phyloP scores from a whole-genome alignment of 2,329 filamentous ascomycete genomes.

The Aspergillus sergii region DNA sequence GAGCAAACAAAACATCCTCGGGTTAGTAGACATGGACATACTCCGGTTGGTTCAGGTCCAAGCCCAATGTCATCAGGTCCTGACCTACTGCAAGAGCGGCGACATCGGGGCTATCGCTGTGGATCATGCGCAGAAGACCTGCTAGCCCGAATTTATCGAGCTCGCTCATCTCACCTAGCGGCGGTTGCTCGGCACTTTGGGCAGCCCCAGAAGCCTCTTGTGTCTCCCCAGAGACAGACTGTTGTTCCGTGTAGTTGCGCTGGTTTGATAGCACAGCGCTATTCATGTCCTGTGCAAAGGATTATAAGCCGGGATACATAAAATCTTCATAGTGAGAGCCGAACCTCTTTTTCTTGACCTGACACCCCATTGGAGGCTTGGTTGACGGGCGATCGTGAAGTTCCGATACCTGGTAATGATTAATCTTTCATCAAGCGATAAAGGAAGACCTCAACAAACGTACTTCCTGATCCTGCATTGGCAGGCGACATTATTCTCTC shows the following conservation, averaged over 20 bases:
- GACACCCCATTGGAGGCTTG: constrained; percentile 46
- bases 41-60: constrained; percentile 66
- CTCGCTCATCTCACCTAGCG: constrained; percentile 61
- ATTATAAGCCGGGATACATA: not conserved
- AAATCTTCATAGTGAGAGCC: not conserved
- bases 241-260: constrained; percentile 39
- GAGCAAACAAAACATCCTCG: constrained; percentile 12
- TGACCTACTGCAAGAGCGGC: constrained; percentile 62
- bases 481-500: constrained; percentile 43
- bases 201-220: constrained; percentile 37
- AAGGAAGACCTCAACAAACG: constrained; percentile 11
- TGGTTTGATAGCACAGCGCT: constrained; percentile 37
- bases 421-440: constrained; percentile 12
- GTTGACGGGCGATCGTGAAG: constrained; percentile 46
- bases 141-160: constrained; percentile 62
- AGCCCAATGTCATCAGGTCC: constrained; percentile 64
- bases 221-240: constrained; percentile 38
- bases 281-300: constrained; percentile 36
- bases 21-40: constrained; percentile 39
- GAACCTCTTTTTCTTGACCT: constrained; percentile 47
- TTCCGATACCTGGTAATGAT: constrained; percentile 35
- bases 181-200: constrained; percentile 41
- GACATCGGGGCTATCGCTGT: constrained; percentile 55
- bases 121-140: constrained; percentile 61
- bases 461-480: constrained; percentile 32